Percentiles rank a stretch among this genome's conserved stretches.
phyloP scores from a whole-genome alignment of 768 basidiomycete species.

The Amanita subjunquillea region DNA sequence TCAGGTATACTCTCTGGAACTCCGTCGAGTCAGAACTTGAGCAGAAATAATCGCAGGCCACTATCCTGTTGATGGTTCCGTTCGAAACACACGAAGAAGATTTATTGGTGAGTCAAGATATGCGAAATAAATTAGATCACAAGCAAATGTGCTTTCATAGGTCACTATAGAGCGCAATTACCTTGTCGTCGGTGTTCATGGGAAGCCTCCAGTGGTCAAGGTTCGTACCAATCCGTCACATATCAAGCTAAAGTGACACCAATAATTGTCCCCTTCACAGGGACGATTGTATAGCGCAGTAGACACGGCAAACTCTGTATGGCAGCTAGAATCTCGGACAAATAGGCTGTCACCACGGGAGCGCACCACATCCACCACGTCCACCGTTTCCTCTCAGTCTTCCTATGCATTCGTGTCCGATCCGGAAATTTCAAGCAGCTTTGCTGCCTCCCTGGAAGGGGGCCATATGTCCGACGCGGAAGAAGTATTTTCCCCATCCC shows the following conservation, averaged over 20 bases:
- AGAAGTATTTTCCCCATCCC: slow-evolving; percentile 42
- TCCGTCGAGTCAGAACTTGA: not conserved
- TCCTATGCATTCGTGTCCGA: slow-evolving; percentile 81
- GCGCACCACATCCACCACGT: slow-evolving; percentile 66
- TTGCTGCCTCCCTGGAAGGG: slow-evolving; percentile 73
- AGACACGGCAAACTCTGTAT: slow-evolving; percentile 55
- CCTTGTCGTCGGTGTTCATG: slow-evolving; percentile 65
- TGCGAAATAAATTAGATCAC: not conserved
- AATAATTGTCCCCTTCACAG: slow-evolving; percentile 22
- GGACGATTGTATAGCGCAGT: slow-evolving; percentile 66
- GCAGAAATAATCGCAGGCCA: slow-evolving; percentile 39
- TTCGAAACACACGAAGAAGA: slow-evolving; percentile 65
- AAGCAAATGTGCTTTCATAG: slow-evolving; percentile 21
- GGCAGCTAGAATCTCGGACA: slow-evolving; percentile 70
- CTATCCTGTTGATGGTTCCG: slow-evolving; percentile 65
- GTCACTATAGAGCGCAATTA: slow-evolving; percentile 64
- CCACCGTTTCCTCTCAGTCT: slow-evolving; percentile 68
- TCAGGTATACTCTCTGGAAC: slow-evolving; percentile 40
- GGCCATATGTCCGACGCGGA: slow-evolving; percentile 65
- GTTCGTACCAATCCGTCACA: slow-evolving; percentile 24
- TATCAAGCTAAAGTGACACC: not conserved
- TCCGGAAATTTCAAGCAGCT: slow-evolving; percentile 76
- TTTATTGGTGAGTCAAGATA: slow-evolving; percentile 38
- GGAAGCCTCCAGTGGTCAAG: slow-evolving; percentile 64
- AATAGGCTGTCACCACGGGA: slow-evolving; percentile 48